Evolutionary conservation across 2,329 filamentous ascomycete genomes (phyloP), one percentile per base, ranked within the genome.

Genomic region (Achaetomium macrosporum): DNA sequence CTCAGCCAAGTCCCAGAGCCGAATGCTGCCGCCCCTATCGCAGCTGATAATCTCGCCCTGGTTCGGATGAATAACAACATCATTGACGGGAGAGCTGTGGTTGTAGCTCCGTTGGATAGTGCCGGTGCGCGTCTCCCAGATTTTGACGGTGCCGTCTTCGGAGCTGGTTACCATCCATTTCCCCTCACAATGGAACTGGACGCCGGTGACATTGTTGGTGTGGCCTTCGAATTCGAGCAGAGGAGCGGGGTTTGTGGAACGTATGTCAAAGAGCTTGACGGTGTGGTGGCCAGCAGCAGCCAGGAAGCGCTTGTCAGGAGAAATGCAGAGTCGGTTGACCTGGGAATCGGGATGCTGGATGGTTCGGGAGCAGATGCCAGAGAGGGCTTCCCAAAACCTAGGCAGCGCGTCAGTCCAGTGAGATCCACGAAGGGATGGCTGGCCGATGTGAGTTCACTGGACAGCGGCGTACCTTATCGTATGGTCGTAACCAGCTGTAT

Each of bases 111-210:
- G 83, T 72, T 99, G 93, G 50, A 97, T 83, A 53, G 81, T 84
- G 42, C 89, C 92, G 12, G 81, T 88, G 43, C 91, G 78, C 5
- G 90, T 96, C 68, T 96, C 92, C 91, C 91, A 96, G 59, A 96
- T 95, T 76, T 95, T 95, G 66, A 96, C 91, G 0, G 90, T 95
- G 63, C 91, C 89, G 66, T 99, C 93, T 71, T 99, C 93, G 43
- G 89, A 95, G 69, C 88, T 95, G 10, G 93, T 99, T 16, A 97
- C 93, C 88, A 99, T 96, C 93, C 93, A 99, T 73, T 99, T 99
- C 11, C 92, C 91, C 71, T 99, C 93, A 69, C 92, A 97, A 70
- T 99, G 93, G 68, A 99, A 99, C 11, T 91, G 91, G 43, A 99
- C 88, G 41, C 93, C 93, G 0, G 93, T 99, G 67, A 99, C 86